Evolutionary conservation across 2,329 filamentous ascomycete genomes (phyloP).

Genomic region (Curvularia spicifera): DNA sequence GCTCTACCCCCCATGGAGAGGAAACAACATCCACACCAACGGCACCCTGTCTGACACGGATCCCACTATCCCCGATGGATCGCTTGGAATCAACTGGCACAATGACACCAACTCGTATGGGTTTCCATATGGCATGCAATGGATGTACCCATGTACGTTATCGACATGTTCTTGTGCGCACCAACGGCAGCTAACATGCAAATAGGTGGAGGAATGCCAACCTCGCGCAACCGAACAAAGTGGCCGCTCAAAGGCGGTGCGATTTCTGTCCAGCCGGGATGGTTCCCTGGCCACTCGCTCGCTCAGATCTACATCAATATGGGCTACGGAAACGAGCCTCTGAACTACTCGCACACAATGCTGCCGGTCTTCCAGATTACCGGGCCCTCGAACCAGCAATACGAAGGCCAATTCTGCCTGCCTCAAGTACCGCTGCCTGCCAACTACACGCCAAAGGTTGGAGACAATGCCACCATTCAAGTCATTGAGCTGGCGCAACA

Average conservation of each 20-base stretch:
- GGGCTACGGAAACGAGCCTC: conserved; percentile 79
- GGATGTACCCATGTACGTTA: conserved; percentile 90
- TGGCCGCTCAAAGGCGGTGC: conserved; percentile 90
- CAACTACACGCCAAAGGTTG: conserved; percentile 72
- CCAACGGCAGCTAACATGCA: conserved; percentile 19
- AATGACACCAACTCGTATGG: conserved; percentile 57
- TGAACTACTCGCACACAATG: conserved; percentile 88
- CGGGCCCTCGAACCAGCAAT: conserved; percentile 82
- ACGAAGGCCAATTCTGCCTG: conserved; percentile 85
- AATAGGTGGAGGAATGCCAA: conserved; percentile 80
- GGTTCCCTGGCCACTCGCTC: conserved; percentile 87
- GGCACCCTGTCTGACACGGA: conserved; percentile 58
- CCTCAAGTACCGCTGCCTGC: conserved; percentile 85
- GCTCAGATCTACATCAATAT: conserved; percentile 92
- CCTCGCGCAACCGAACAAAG: conserved; percentile 82
- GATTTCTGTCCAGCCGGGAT: conserved; percentile 89
- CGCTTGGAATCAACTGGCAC: conserved; percentile 54
- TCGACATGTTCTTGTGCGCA: not conserved
- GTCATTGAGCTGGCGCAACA: conserved; percentile 83
- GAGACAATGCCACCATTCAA: conserved; percentile 92
- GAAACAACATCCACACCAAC: conserved; percentile 83
- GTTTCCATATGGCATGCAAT: conserved; percentile 91
- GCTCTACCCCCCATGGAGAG: conserved; percentile 84
- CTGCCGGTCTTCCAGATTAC: conserved; percentile 79
- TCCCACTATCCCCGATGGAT: conserved; percentile 45